phyloP scores from a whole-genome alignment of 495 filamentous ascomycete species.

The Clohesyomyces aquaticus region DNA sequence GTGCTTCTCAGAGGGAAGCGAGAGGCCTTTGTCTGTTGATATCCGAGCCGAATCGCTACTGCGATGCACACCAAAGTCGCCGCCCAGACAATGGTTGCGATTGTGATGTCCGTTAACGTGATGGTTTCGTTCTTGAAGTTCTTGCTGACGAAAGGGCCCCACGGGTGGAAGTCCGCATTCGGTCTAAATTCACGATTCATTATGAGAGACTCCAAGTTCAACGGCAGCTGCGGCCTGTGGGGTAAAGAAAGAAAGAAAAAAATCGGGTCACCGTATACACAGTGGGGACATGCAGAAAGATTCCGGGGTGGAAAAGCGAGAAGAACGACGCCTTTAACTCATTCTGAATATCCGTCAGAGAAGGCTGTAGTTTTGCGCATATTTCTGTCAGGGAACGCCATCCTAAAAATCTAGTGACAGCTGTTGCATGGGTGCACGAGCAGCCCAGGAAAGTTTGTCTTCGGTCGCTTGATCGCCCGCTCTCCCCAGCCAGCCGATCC shows the following conservation, averaged over 20 bases:
- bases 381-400: not conserved
- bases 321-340: too few species aligned
- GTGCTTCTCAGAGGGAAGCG: conserved; percentile 23
- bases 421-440: not conserved
- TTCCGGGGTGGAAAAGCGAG: not conserved
- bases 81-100: conserved; percentile 13
- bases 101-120: conserved; percentile 20
- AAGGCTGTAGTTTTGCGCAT: not conserved
- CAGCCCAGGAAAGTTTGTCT: conserved; percentile 1
- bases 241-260: not conserved
- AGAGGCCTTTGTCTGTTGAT: conserved; percentile 6
- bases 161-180: conserved; percentile 12
- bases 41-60: conserved; percentile 11
- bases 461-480: not conserved
- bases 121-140: conserved; percentile 12
- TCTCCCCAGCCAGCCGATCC: not conserved
- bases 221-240: not conserved
- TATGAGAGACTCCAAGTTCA: not conserved
- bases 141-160: conserved; percentile 23
- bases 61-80: conserved; percentile 3
- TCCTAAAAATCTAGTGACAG: not conserved
- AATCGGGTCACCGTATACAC: not conserved
- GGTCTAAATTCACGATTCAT: conserved; percentile 24
- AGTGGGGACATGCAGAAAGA: not conserved
- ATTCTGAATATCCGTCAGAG: too few species aligned